phyloP scores from a whole-genome alignment of 768 basidiomycete species.

The Lactifluus volemus region DNA sequence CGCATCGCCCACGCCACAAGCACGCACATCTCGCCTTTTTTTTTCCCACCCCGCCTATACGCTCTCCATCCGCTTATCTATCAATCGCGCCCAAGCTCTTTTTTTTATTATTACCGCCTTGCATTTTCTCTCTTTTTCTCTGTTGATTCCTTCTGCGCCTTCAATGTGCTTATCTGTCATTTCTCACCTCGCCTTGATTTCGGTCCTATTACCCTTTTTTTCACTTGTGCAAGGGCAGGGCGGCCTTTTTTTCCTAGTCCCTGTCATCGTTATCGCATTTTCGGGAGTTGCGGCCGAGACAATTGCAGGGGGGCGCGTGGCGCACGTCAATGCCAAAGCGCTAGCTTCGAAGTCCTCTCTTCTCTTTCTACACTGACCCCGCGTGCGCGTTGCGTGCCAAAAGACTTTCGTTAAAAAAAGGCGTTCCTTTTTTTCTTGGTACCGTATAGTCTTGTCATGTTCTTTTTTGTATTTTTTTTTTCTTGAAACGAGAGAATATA shows the following conservation, averaged over 20 bases:
- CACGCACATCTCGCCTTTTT: not conserved
- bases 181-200: not conserved
- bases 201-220: not conserved
- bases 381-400: not conserved
- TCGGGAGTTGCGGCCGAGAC: not conserved
- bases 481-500: not conserved
- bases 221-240: not conserved
- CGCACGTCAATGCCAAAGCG: not conserved
- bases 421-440: not conserved
- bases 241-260: not conserved
- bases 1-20: constrained; percentile 4
- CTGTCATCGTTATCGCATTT: not conserved
- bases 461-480: not conserved
- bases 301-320: not conserved
- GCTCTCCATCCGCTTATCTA: constrained; percentile 10
- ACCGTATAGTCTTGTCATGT: not conserved
- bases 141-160: not conserved
- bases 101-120: constrained; percentile 9
- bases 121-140: not conserved
- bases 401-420: not conserved
- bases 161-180: not conserved
- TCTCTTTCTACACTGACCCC: not conserved
- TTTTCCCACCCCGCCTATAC: not conserved
- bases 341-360: not conserved
- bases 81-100: not conserved